Evolutionary conservation across 1,284 basidiomycete genomes (phyloP).

Genomic region (Neotropicomus parvogracilis): DNA sequence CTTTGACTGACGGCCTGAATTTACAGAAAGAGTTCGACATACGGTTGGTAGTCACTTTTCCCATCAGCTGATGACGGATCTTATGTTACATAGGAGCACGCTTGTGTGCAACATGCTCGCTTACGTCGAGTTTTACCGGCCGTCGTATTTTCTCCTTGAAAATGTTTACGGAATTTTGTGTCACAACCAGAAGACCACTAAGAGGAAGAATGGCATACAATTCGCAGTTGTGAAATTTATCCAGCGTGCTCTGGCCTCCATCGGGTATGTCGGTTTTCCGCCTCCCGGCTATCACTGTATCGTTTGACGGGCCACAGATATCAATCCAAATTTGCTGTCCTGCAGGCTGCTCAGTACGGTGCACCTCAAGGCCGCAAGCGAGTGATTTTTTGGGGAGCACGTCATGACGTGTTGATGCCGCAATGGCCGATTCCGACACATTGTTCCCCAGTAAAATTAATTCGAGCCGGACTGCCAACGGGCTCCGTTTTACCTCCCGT

Average conservation of each 20-base stretch:
- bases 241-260: constrained; percentile 48
- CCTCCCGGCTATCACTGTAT: neutral
- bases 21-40: constrained; percentile 55
- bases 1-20: constrained; percentile 3
- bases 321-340: constrained; percentile 58
- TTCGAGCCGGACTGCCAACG: constrained; percentile 36
- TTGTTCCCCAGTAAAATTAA: constrained; percentile 32
- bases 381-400: constrained; percentile 65
- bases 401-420: constrained; percentile 52
- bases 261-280: constrained; percentile 47
- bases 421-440: constrained; percentile 65
- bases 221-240: constrained; percentile 65
- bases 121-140: constrained; percentile 67
- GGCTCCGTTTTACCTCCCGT: constrained; percentile 37
- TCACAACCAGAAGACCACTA: constrained; percentile 37
- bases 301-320: constrained; percentile 43
- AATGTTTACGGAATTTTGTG: constrained; percentile 61
- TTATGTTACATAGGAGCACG: constrained; percentile 45
- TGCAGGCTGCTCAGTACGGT: constrained; percentile 68
- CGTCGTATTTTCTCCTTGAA: constrained; percentile 63
- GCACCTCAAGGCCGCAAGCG: constrained; percentile 63
- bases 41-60: constrained; percentile 37
- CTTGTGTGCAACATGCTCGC: constrained; percentile 66
- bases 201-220: constrained; percentile 37
- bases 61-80: neutral